phyloP scores from a whole-genome alignment of 2,329 filamentous ascomycete genomes.

The Rosellinia necatrix region DNA sequence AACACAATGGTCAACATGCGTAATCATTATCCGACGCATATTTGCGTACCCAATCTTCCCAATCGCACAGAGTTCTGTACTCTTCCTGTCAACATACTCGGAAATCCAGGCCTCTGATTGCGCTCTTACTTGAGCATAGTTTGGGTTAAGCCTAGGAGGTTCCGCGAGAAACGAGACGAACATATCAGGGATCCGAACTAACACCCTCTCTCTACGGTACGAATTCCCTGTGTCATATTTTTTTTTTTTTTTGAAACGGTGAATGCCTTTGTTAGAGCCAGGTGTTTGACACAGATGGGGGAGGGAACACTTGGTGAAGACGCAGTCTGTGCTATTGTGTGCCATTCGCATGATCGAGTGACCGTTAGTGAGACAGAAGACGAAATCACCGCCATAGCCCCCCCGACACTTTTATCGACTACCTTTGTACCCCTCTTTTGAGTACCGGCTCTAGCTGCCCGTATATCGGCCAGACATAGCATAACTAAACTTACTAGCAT shows the following conservation, averaged over 20 bases:
- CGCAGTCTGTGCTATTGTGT: too few species aligned
- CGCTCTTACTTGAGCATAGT: slow-evolving; percentile 14
- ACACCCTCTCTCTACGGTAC: not conserved
- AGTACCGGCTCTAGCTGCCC: not conserved
- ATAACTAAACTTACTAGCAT: too few species aligned
- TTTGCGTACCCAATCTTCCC: slow-evolving; percentile 18
- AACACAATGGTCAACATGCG: not conserved
- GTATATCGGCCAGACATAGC: too few species aligned
- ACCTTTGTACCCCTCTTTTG: not conserved
- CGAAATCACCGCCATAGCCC: not conserved
- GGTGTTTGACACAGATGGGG: too few species aligned
- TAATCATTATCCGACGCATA: not conserved
- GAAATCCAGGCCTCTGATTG: slow-evolving; percentile 20
- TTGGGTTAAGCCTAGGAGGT: slow-evolving; percentile 13
- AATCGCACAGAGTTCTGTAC: slow-evolving; percentile 22
- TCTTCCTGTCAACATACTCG: slow-evolving; percentile 14
- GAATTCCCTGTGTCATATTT: not conserved
- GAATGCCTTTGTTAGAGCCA: too few species aligned
- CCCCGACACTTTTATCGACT: not conserved
- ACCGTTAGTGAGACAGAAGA: not conserved
- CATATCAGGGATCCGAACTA: slow-evolving; percentile 13
- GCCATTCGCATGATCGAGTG: too few species aligned
- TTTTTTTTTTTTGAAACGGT: too few species aligned
- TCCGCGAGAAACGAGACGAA: slow-evolving; percentile 24
- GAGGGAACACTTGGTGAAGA: too few species aligned